These are phyloP conservation scores for Cyclotella baltica DNA, from an alignment of 108 stramenopile genomes.

Conservation along the genomic window DNA sequence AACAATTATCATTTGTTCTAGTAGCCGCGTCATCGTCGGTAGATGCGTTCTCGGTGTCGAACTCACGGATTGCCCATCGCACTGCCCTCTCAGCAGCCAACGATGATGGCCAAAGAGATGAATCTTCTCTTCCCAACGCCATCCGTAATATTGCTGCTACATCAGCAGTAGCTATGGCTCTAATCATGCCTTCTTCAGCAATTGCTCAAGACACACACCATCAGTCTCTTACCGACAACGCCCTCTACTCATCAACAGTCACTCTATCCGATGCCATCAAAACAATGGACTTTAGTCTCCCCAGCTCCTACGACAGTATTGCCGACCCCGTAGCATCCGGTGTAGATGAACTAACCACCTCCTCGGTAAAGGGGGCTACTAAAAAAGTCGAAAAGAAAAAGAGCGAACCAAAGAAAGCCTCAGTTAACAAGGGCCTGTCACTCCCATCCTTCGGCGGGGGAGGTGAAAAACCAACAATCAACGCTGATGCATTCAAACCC, in stretches of 20 bases:
- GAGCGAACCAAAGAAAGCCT: neutral
- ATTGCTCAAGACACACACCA: slow-evolving; percentile 22
- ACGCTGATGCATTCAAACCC: slow-evolving; percentile 26
- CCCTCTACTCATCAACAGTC: slow-evolving; percentile 45
- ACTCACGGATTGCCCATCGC: neutral
- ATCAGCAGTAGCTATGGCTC: slow-evolving; percentile 28
- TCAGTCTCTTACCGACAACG: neutral
- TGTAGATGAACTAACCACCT: slow-evolving; percentile 40
- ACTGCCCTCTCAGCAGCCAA: neutral
- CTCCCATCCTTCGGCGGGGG: slow-evolving; percentile 17
- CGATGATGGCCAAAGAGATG: neutral
- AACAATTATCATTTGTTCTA: neutral
- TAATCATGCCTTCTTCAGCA: slow-evolving; percentile 35
- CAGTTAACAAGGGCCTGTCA: slow-evolving; percentile 3
- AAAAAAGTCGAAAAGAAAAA: slow-evolving; percentile 36
- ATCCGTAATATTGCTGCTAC: slow-evolving; percentile 30
- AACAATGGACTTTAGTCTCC: slow-evolving; percentile 57
- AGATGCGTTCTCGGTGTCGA: neutral
- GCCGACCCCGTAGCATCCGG: slow-evolving; percentile 32
- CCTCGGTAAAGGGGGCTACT: neutral
- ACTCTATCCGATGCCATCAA: slow-evolving; percentile 40
- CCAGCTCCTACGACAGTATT: slow-evolving; percentile 52
- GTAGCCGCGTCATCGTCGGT: neutral
- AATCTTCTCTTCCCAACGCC: neutral
- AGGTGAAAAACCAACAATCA: neutral